Evolutionary conservation across 345 rosid genomes (phyloP).

Genomic region (Gossypium turneri): DNA sequence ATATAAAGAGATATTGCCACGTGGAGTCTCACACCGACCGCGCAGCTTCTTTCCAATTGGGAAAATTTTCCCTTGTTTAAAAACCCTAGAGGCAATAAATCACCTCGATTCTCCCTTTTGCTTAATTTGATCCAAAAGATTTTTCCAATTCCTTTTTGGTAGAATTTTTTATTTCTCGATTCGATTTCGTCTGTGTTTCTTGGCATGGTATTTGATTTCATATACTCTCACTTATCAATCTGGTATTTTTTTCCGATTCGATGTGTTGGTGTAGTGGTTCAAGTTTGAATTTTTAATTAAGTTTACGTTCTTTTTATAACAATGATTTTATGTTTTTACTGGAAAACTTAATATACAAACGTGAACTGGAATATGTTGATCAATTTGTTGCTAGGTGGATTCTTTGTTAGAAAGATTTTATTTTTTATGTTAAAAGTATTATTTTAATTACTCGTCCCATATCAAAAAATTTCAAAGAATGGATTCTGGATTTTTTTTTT

Average conservation of each 20-base stretch:
- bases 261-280: background rate
- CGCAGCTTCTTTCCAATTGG: background rate
- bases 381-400: background rate
- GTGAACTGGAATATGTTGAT: background rate
- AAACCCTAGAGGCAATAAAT: conserved; percentile 18
- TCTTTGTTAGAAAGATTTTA: background rate
- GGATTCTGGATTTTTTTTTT: background rate
- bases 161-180: background rate
- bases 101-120: background rate
- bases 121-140: too few relatives aligned
- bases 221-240: background rate
- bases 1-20: background rate
- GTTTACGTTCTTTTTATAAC: background rate
- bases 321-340: background rate
- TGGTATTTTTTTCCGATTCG: background rate
- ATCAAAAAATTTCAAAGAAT: background rate
- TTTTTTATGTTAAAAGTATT: background rate
- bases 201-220: background rate
- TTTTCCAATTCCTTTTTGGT: too few relatives aligned
- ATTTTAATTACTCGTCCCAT: background rate
- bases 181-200: background rate
- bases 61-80: background rate
- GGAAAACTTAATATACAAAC: too few relatives aligned
- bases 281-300: background rate
- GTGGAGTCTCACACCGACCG: conserved; percentile 20